Evolutionary conservation across 768 basidiomycete species (phyloP), one percentile per base, ranked within the genome.

Genomic region (Pisolithus microcarpus): DNA sequence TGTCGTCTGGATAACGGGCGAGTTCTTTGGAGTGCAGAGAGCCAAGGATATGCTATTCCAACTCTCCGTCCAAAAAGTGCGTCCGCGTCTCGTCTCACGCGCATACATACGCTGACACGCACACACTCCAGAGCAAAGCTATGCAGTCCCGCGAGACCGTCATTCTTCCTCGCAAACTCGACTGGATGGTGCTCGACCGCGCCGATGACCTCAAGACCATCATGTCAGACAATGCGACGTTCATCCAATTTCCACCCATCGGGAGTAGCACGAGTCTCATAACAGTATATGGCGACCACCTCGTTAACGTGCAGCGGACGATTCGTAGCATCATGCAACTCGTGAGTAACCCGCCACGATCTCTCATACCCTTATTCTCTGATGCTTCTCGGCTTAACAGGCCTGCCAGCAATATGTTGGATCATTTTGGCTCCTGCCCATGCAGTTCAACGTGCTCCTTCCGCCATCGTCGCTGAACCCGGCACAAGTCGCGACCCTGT

Each of bases 121-220:
- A 2, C 28, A 15, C 34, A 28, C 15, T 30, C 7, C 60, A 98
- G 95, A 85, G 84, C 63, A 92, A 94, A 66, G 77, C 81, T 43
- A 81, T 96, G 52, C 84, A 96, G 51, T 94, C 95, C 7, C 75
- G 91, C 53, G 94, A 99, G 65, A 92, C 91, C 15, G 90, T 92
- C 5, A 87, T 97, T 50, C 78, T 96, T 21, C 95, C 95, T 51
- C 86, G 95, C 55, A 99, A 99, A 67, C 76, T 99, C 54, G 95
- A 99, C 62, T 97, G 95, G 94, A 87, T 99, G 81, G 81, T 96
- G 49, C 90, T 88, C n/a, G 91, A 99, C 67, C 84, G 89, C n/a
- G 74, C 87, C 10, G 94, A 97, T 26, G 95, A 98, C 56, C 73
- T 99, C 61, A 91, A 85, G 69, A 76, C 83, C 5, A 80, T 93